A percentile compares a stretch with the other conserved stretches of the same genome.
Evolutionary conservation across 768 basidiomycete genomes (phyloP).

Genomic region (Suillus subalutaceus): DNA sequence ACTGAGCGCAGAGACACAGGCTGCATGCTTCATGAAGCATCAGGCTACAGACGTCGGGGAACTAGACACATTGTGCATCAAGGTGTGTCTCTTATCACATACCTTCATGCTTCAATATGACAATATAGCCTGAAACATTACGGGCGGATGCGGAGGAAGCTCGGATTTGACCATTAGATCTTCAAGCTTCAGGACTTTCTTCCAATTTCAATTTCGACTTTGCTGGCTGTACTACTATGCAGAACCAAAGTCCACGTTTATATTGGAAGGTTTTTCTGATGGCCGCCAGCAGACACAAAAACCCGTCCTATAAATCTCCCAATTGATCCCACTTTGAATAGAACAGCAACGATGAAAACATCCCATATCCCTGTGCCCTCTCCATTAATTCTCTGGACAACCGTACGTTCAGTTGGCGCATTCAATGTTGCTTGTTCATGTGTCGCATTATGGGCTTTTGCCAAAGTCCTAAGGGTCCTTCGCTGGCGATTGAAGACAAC

Average conservation of each 20-base stretch:
- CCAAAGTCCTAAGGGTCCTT: neutral
- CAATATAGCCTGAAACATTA: neutral
- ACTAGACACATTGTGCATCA: conserved; percentile 1
- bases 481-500: conserved; percentile 15
- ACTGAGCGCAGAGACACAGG: neutral
- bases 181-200: too few relatives aligned
- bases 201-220: too few relatives aligned
- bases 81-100: neutral
- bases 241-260: too few relatives aligned
- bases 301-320: neutral
- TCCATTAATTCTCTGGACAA: neutral
- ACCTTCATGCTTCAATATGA: neutral
- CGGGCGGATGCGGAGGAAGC: too few relatives aligned
- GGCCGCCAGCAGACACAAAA: too few relatives aligned
- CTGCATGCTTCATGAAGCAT: conserved; percentile 2
- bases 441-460: neutral
- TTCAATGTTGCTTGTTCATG: neutral
- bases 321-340: neutral
- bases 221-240: too few relatives aligned
- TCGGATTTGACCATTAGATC: too few relatives aligned
- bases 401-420: neutral
- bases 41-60: neutral
- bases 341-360: neutral
- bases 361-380: neutral
- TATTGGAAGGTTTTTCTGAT: too few relatives aligned